phyloP scores from a whole-genome alignment of 2,329 filamentous ascomycete genomes.

The Claviceps monticola region DNA sequence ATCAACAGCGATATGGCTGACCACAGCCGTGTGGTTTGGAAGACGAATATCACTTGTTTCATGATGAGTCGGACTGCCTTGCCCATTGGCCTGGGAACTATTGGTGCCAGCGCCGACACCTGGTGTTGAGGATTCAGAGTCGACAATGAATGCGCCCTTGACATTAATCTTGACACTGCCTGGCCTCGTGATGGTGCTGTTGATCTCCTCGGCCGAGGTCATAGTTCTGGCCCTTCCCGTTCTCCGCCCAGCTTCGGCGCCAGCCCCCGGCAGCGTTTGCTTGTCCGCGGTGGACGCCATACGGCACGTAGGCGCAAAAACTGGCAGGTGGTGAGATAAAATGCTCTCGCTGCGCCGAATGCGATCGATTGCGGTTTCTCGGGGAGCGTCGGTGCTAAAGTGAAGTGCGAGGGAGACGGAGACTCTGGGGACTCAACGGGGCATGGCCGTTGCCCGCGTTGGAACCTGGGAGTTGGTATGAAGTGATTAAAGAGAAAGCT shows the following conservation, averaged over 20 bases:
- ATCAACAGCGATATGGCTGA: constrained; percentile 94
- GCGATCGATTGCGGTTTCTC: background rate
- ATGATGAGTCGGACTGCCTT: constrained; percentile 35
- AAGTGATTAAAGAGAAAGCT: background rate
- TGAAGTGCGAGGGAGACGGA: background rate
- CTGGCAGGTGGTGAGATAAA: background rate
- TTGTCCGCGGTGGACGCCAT: constrained; percentile 7
- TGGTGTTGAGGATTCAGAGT: constrained; percentile 53
- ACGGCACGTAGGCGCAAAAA: constrained; percentile 1
- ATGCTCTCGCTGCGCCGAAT: background rate
- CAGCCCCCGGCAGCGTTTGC: background rate
- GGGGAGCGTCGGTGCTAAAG: background rate
- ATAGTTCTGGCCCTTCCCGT: constrained; percentile 14
- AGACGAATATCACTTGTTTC: constrained; percentile 91
- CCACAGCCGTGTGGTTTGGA: constrained; percentile 85
- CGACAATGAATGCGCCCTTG: constrained; percentile 89
- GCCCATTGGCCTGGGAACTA: constrained; percentile 23
- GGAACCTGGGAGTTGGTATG: background rate
- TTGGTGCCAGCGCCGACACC: constrained; percentile 19
- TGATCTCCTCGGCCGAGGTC: constrained; percentile 40
- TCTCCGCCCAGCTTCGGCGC: background rate
- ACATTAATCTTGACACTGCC: constrained; percentile 88
- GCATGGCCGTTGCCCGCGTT: constrained; percentile 2
- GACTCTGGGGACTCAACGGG: background rate
- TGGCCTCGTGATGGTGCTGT: constrained; percentile 46